Base-by-base conservation (phyloP, 2,329 filamentous ascomycete species). In the Sclerotinia subarctica region DNA sequence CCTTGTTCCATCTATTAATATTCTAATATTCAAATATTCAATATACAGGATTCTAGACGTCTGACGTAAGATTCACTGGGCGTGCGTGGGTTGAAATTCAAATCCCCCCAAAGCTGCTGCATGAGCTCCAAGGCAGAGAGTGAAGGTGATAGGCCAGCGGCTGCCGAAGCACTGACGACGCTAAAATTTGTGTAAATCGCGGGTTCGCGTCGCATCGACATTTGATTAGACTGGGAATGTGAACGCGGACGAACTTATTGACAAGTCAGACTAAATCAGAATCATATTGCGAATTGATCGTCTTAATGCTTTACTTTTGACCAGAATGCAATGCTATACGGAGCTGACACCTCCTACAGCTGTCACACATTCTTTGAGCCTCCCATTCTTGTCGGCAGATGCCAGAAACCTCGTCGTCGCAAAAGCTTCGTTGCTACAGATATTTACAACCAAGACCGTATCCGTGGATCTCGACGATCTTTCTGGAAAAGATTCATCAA, bases 311-410 rank as follows among this genome's bases (percentile, higher is more conserved):
- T 59, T 17, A 68, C 35, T 35, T 52, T 53, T 54, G 54, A 58
- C 65, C 70, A 78, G 73, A 76, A 98, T 98, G 94, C 94, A 98
- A 87, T 96, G 93, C 84, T 98, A 98, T 82, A 94, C 93, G 77
- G 95, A 99, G 85, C 85, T 99, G 79, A 89, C 93, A 79, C 91
- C 94, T 82, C 94, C 95, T 66, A 96, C 94, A 78, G 94, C 94
- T 78, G 93, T 98, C 81, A 94, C 93, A 76, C 91, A 97, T 81
- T 92, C 94, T 72, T 81, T 97, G 76, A 86, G 84, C 69, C 81
- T 97, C 52, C 87, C 93, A 47, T 93, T 99, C 77, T 84, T 90
- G 58, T 90, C 90, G 58, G 81, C 91, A 62, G 85, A 89, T 72
- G 88, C 91, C 74, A 90, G 86, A 79, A 97, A 98, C 78, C 86